phyloP scores from a whole-genome alignment of 306 rosid genomes.

The Glycine tomentella region DNA sequence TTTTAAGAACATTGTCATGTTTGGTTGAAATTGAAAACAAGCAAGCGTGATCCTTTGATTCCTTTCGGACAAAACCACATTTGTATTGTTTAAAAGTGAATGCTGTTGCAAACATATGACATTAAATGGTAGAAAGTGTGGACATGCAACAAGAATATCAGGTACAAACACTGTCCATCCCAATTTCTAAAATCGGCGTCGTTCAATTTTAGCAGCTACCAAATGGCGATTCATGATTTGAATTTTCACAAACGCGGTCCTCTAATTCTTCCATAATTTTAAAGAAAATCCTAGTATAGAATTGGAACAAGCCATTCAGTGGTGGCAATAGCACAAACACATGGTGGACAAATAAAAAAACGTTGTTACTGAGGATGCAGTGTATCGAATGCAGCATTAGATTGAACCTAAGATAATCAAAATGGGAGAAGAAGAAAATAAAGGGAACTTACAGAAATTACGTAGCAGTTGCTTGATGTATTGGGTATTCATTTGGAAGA shows the following conservation, averaged over 20 bases:
- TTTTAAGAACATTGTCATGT: background rate
- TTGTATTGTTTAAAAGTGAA: background rate
- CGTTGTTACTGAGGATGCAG: slow-evolving; percentile 15
- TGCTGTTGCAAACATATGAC: background rate
- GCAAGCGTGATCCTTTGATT: background rate
- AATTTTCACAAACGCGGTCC: background rate
- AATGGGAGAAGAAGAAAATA: background rate
- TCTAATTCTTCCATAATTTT: background rate
- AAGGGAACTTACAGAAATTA: slow-evolving; percentile 49
- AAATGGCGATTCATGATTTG: background rate
- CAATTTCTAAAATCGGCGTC: background rate
- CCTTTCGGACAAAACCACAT: background rate
- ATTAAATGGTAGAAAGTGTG: background rate
- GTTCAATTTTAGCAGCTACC: background rate
- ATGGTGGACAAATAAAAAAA: background rate
- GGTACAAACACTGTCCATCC: background rate
- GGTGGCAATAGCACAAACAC: background rate
- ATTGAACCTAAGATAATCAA: background rate
- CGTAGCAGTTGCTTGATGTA: slow-evolving; percentile 49
- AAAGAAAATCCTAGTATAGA: background rate
- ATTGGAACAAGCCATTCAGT: background rate
- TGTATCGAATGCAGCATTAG: background rate
- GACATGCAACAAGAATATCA: background rate
- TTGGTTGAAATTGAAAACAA: background rate
- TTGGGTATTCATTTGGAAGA: slow-evolving; percentile 47